These are phyloP conservation scores for Penicillium daleae DNA, from an alignment of 495 filamentous ascomycete species.

Conservation along the genomic window DNA sequence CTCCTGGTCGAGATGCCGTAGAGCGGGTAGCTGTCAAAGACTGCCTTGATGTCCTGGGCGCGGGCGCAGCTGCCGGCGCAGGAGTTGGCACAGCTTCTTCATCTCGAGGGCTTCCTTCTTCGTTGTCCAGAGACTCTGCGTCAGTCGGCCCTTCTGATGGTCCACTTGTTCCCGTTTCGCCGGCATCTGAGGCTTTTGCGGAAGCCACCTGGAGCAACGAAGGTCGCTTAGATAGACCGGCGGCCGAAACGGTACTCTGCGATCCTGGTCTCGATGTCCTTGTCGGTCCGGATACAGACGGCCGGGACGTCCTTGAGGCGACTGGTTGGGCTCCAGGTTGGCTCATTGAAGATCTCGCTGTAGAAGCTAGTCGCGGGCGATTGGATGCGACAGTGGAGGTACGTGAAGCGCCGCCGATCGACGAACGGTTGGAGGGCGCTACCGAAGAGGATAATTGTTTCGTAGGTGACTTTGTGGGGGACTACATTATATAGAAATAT, in stretches of 20 bases:
- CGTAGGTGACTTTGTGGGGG: slow-evolving; percentile 78
- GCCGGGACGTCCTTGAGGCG: slow-evolving; percentile 38
- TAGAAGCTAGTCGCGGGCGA: slow-evolving; percentile 57
- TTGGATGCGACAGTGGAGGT: slow-evolving; percentile 44
- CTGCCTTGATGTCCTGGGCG: slow-evolving; percentile 38
- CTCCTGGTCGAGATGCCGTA: slow-evolving; percentile 30
- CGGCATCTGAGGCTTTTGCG: slow-evolving; percentile 36
- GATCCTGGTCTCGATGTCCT: slow-evolving; percentile 42
- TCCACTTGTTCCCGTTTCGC: slow-evolving; percentile 31
- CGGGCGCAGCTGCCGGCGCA: slow-evolving; percentile 8
- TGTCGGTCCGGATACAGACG: slow-evolving; percentile 43
- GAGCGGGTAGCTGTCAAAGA: slow-evolving; percentile 32
- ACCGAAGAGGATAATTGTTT: slow-evolving; percentile 70
- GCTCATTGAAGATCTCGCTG: slow-evolving; percentile 67
- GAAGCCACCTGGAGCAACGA: slow-evolving; percentile 39
- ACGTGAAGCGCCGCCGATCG: slow-evolving; percentile 55
- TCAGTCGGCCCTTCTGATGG: slow-evolving; percentile 39
- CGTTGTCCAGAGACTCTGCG: slow-evolving; percentile 29
- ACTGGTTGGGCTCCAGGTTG: slow-evolving; percentile 54
- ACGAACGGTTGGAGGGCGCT: slow-evolving; percentile 53
- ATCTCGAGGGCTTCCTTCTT: slow-evolving; percentile 30
- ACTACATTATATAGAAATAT: slow-evolving; percentile 45
- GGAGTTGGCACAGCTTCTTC: slow-evolving; percentile 10
- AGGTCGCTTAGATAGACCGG: slow-evolving; percentile 42
- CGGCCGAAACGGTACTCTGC: slow-evolving; percentile 29